A percentile compares a stretch with the other conserved stretches of the same genome.
These are phyloP conservation scores for Euphorbia schlechtendalii DNA, from an alignment of 441 rosid species.

Conservation along the genomic window DNA sequence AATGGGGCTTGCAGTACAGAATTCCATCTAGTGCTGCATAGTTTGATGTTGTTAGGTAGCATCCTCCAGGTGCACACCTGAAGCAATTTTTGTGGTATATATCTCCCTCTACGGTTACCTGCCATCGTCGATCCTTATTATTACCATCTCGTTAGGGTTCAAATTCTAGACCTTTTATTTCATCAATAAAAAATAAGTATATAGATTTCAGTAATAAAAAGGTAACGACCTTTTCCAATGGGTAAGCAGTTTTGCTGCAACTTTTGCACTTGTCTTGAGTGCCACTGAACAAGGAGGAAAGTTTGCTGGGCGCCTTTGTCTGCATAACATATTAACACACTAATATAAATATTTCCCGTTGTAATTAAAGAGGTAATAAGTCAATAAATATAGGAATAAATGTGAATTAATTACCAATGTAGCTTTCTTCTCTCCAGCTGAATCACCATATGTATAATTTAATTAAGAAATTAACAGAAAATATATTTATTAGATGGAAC, in stretches of 20 bases:
- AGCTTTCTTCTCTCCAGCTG: conserved; percentile 44
- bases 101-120: conserved; percentile 82
- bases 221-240: conserved; percentile 62
- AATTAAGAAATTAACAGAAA: neutral
- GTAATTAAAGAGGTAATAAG: too few species aligned
- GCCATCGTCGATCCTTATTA: conserved; percentile 14
- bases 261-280: conserved; percentile 91
- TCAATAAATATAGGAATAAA: neutral
- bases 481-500: neutral
- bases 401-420: conserved; percentile 39
- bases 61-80: conserved; percentile 81
- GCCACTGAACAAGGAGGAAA: conserved; percentile 71
- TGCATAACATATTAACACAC: conserved; percentile 25
- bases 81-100: conserved; percentile 79
- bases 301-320: conserved; percentile 64
- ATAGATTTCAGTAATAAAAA: too few species aligned
- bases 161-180: too few species aligned
- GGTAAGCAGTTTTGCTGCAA: conserved; percentile 73
- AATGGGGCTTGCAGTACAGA: conserved; percentile 82
- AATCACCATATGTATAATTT: conserved; percentile 27
- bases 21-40: conserved; percentile 77
- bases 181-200: too few species aligned
- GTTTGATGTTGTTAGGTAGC: conserved; percentile 68
- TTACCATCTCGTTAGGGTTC: too few species aligned
- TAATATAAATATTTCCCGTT: too few species aligned